These are phyloP conservation scores for Quercus berberidifolia DNA, from an alignment of 306 rosid species.

Conservation along the genomic window DNA sequence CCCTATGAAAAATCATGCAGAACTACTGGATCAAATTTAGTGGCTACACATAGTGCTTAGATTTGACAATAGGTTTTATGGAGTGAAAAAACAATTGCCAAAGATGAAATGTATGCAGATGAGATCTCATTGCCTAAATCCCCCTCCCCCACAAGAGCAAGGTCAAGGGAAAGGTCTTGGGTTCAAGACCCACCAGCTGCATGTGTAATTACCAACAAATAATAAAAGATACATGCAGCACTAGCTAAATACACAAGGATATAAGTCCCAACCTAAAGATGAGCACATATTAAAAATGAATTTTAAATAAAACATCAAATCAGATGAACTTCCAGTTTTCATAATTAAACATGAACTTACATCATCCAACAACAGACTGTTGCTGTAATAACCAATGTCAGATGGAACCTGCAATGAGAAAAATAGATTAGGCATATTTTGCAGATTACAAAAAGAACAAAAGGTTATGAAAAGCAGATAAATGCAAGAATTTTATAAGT, in stretches of 20 bases:
- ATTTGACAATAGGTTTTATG: not conserved
- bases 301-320: not conserved
- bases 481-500: not conserved
- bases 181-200: no score
- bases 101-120: not conserved
- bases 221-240: not conserved
- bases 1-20: no score
- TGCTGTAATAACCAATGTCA: slow-evolving; percentile 82
- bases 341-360: slow-evolving; percentile 42
- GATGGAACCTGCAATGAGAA: slow-evolving; percentile 62
- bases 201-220: no score
- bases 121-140: not conserved
- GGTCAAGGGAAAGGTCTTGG: no score
- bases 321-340: not conserved
- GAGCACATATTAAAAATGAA: not conserved
- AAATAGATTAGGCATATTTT: slow-evolving; percentile 18
- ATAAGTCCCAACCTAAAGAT: not conserved
- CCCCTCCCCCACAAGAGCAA: no score
- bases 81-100: not conserved
- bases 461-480: not conserved
- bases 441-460: slow-evolving; percentile 1
- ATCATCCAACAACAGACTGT: slow-evolving; percentile 95
- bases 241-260: not conserved
- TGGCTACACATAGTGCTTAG: not conserved
- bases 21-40: not conserved